Evolutionary conservation across 148 eudicot species (phyloP), one percentile per base, ranked within the genome.

Genomic region (Linanthus parryae): DNA sequence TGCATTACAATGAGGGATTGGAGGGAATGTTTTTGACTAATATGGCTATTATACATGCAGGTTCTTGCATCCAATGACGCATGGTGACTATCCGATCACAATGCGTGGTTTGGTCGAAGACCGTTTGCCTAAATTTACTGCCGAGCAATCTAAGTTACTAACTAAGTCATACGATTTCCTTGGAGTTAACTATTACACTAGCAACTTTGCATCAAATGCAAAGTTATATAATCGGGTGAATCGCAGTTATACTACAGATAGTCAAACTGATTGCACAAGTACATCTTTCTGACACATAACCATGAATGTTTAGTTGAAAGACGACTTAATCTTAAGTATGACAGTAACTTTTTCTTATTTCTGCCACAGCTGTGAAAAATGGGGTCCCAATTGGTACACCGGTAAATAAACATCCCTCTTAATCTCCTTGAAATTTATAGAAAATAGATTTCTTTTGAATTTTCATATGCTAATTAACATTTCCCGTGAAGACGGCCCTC

Each of bases 401-500:
- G 48, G 48, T 44, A 44, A 41, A 11, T 7, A 9, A 44, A 4
- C 11, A 20, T 20, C 2, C 5, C 2, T n/a, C 44, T 41, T 3
- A 12, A 18, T 12, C 4, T 38, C 42, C 12, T 38, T 38, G 42
- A 11, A 18, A 11, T 38, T 38, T 18, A 38, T 38, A 11, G 16
- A 18, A 11, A 4, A 38, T 12, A 38, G 2, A 38, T 3, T n/a
- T 38, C 12, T 11, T 4, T 12, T 38, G 12, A 38, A 12, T 3
- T 38, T 38, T 38, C 14, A 38, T 11, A 12, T 20, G 48, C 13
- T 21, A 7, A 44, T 7, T 44, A 18, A 5, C 10, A 43, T 18
- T 57, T 50, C 5, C n/a, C 46, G 34, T 58, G 62, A 34, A 58
- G 62, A 58, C 53, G 45, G 44, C 3, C 36, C 12, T 46, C 9